phyloP scores from a whole-genome alignment of 306 rosid species.

The Adenanthera pavonina region DNA sequence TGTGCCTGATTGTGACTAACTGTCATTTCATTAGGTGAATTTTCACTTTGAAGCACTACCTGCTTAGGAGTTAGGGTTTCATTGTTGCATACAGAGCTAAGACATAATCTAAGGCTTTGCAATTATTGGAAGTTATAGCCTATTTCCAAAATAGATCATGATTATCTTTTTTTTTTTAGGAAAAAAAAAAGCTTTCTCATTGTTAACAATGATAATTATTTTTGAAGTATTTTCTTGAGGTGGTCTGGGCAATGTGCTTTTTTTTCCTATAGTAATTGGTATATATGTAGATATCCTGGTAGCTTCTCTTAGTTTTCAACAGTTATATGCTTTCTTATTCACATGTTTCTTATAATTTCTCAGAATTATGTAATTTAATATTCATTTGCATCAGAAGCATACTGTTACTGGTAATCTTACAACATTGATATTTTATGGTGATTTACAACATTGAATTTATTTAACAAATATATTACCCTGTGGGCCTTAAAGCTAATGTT shows the following conservation, averaged over 20 bases:
- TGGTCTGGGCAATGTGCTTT: background rate
- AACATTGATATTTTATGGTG: background rate
- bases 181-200: background rate
- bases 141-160: background rate
- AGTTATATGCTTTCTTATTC: constrained; percentile 6
- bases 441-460: background rate
- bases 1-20: constrained; percentile 4
- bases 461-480: background rate
- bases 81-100: background rate
- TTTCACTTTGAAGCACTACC: background rate
- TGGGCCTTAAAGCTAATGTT: constrained; percentile 27
- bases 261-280: background rate
- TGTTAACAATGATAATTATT: background rate
- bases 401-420: background rate
- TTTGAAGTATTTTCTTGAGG: background rate
- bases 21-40: constrained; percentile 18
- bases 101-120: constrained; percentile 18
- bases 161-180: constrained; percentile 5
- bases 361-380: background rate
- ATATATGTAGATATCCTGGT: background rate
- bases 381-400: constrained; percentile 6
- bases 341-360: background rate
- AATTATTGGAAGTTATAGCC: constrained; percentile 1
- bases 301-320: constrained; percentile 5
- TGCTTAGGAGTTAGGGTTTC: background rate